These are phyloP conservation scores for Fusarium neocosmosporiellum DNA, from an alignment of 2,329 filamentous ascomycete genomes.

Conservation along the genomic window DNA sequence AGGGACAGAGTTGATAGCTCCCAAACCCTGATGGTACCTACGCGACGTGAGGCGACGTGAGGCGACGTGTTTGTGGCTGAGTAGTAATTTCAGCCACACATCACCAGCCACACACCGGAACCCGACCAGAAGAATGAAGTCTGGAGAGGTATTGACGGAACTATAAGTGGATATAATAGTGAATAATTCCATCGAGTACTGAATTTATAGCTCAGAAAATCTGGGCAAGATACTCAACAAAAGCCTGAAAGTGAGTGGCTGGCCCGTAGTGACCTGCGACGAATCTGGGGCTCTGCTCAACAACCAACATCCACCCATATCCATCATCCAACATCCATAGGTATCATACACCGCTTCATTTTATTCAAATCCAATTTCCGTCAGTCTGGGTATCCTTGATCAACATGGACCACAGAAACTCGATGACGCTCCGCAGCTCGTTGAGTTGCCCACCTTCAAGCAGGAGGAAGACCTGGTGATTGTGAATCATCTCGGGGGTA, in stretches of 20 bases:
- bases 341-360: background rate
- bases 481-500: conserved; percentile 18
- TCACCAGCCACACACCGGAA: background rate
- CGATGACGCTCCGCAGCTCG: conserved; percentile 13
- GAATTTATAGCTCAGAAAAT: background rate
- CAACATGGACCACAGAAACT: conserved; percentile 28
- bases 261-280: background rate
- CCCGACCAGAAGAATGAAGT: background rate
- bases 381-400: background rate
- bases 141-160: background rate
- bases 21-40: background rate
- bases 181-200: background rate
- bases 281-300: background rate
- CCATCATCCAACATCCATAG: background rate
- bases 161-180: background rate
- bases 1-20: background rate
- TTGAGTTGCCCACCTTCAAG: conserved; percentile 18
- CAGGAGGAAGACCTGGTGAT: conserved; percentile 31
- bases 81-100: background rate
- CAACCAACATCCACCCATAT: background rate
- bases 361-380: background rate
- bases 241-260: background rate
- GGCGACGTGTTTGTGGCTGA: background rate
- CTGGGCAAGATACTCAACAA: background rate
- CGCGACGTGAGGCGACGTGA: background rate